Base-by-base conservation (phyloP, 148 eudicot genomes). In the Selenicereus undatus region DNA sequence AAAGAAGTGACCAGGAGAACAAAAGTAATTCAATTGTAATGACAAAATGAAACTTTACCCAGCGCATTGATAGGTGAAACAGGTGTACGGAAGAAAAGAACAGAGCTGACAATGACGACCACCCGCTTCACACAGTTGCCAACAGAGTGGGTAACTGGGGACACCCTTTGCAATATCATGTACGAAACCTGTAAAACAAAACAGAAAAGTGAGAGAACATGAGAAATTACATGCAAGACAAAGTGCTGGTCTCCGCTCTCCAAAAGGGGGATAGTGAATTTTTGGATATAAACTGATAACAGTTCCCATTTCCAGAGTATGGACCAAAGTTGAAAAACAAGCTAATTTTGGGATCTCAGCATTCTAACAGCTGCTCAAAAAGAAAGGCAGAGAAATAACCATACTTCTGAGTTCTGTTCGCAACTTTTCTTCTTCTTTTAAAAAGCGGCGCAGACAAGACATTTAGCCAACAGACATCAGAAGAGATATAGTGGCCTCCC, bases 51-150 rank as follows among this genome's bases (percentile, higher is more conserved):
- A n/a, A 75, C 71, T 73, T 81, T 92, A 95, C 99, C 99, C 16
- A 95, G 52, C 48, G 97, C 82, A 81, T 95, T 95, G 77, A 92
- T 85, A 56, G 89, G 89, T 29, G 92, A 85, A 83, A 91, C 97
- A 4, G 93, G 93, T 76, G 97, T 85, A 56, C 85, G 88, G 93
- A 95, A 95, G 93, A 95, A 92, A 74, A 93, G 75, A 76, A 95
- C 97, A 51, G 99, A 93, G 84, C 93, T 87, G 69, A 92, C 92
- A 52, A 95, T 95, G 77, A 95, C 97, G 39, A 93, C 97, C 87
- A 95, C 99, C 20, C 97, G 92, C 88, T 95, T 95, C 85, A 93
- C 99, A 79, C 99, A 95, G 83, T 95, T 95, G 45, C 93, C 93
- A 65, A 93, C 95, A 10, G 97, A 93, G 82, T 93, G 97, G 56